Conservation (phyloP, 192 early-diverging fungal genomes). For the Coemansia sp. region DNA sequence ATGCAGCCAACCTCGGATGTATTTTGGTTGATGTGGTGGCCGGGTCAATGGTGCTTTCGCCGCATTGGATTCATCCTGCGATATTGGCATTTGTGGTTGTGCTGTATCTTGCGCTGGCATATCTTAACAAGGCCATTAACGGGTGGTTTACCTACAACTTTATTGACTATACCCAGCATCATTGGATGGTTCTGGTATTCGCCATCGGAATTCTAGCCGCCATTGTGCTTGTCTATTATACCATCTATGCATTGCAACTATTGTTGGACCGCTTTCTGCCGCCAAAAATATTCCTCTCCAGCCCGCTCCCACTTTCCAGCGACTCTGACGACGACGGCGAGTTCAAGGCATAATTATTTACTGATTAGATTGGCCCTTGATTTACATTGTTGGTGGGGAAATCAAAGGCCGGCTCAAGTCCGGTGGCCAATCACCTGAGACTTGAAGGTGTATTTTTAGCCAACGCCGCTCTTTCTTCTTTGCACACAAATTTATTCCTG, state of each 20-base stretch:
- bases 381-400: not conserved
- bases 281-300: not conserved
- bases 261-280: slow-evolving; percentile 32
- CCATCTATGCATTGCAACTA: slow-evolving; percentile 15
- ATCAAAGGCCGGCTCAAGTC: not conserved
- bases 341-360: too few species aligned
- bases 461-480: not conserved
- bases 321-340: too few species aligned
- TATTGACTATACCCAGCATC: slow-evolving; percentile 34
- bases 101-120: slow-evolving; percentile 35
- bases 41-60: slow-evolving; percentile 31
- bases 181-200: slow-evolving; percentile 8
- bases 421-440: slow-evolving; percentile 7
- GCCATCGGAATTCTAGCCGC: slow-evolving; percentile 23
- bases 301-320: too few species aligned
- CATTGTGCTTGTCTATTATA: slow-evolving; percentile 30
- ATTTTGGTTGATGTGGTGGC: slow-evolving; percentile 24
- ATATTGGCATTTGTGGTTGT: slow-evolving; percentile 12
- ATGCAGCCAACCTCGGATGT: slow-evolving; percentile 23
- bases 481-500: slow-evolving; percentile 1
- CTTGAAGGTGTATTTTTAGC: slow-evolving; percentile 2
- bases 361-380: too few species aligned
- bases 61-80: slow-evolving; percentile 40
- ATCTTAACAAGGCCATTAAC: slow-evolving; percentile 34
- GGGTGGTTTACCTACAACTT: slow-evolving; percentile 45